A percentile compares a stretch with the other conserved stretches of the same genome.
Conservation (phyloP, 1,139 yeast genomes). For the Geotrichum histeridarum region DNA sequence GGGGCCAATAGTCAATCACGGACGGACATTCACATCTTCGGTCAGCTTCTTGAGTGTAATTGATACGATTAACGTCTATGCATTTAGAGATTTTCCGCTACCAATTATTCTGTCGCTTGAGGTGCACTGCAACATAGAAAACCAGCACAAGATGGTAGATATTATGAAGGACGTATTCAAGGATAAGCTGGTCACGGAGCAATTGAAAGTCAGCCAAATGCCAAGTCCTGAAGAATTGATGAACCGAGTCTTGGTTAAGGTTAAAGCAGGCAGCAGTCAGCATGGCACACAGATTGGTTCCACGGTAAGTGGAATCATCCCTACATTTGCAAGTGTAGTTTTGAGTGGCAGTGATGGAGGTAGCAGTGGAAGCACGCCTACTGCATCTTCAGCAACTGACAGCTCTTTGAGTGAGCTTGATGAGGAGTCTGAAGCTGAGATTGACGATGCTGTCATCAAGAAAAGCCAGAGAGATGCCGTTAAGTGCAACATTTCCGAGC, state of each 20-base stretch:
- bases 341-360: neutral
- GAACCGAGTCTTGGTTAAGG: slow-evolving; percentile 63
- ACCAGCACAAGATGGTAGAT: slow-evolving; percentile 57
- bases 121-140: slow-evolving; percentile 62
- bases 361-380: neutral
- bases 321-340: neutral
- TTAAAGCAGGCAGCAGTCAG: neutral
- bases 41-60: slow-evolving; percentile 67
- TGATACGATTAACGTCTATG: slow-evolving; percentile 69
- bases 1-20: slow-evolving; percentile 91
- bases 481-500: slow-evolving; percentile 29
- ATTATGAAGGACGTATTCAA: slow-evolving; percentile 55
- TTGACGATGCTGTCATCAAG: slow-evolving; percentile 1
- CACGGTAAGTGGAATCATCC: neutral
- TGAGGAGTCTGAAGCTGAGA: neutral
- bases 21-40: slow-evolving; percentile 72
- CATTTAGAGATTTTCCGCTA: slow-evolving; percentile 74
- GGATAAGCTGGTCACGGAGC: slow-evolving; percentile 49
- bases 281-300: neutral
- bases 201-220: slow-evolving; percentile 33
- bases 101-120: slow-evolving; percentile 87
- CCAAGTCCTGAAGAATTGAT: slow-evolving; percentile 73
- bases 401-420: neutral
- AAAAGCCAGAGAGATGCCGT: slow-evolving; percentile 6
- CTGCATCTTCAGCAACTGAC: neutral